These are phyloP conservation scores for Veloporphyrellus conicus DNA, from an alignment of 1,284 basidiomycete species.

Conservation along the genomic window DNA sequence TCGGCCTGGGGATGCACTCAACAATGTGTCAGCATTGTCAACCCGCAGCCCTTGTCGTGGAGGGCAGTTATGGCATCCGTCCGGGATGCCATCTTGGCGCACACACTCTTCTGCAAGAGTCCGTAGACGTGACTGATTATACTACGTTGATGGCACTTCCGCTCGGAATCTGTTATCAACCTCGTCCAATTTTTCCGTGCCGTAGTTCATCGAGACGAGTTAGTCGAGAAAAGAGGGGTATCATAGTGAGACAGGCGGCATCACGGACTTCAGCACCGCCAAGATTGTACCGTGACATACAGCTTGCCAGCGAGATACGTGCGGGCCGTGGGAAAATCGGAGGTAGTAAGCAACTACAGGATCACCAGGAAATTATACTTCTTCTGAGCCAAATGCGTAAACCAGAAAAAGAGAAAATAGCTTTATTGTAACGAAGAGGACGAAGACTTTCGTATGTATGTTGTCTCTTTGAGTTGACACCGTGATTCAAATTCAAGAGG, in stretches of 20 bases:
- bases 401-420: no score
- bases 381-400: no score
- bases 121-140: no score
- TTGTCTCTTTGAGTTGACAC: no score
- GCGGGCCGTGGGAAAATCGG: slow-evolving; percentile 9
- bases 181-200: slow-evolving; percentile 19
- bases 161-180: slow-evolving; percentile 26
- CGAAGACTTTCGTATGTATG: no score
- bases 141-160: no score
- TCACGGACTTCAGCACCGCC: slow-evolving; percentile 10
- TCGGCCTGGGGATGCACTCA: slow-evolving; percentile 15
- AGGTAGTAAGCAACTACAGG: slow-evolving; percentile 23
- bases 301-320: no score
- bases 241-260: slow-evolving; percentile 7
- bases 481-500: no score
- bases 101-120: background rate
- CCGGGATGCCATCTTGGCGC: no score
- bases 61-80: slow-evolving; percentile 11
- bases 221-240: background rate
- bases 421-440: no score
- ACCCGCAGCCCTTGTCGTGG: slow-evolving; percentile 20
- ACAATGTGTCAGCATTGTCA: no score
- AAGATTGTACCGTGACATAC: slow-evolving; percentile 6
- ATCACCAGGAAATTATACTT: slow-evolving; percentile 6
- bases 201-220: slow-evolving; percentile 6